These are phyloP conservation scores for Talaromyces rugulosus DNA, from an alignment of 2,329 filamentous ascomycete genomes.

Conservation along the genomic window DNA sequence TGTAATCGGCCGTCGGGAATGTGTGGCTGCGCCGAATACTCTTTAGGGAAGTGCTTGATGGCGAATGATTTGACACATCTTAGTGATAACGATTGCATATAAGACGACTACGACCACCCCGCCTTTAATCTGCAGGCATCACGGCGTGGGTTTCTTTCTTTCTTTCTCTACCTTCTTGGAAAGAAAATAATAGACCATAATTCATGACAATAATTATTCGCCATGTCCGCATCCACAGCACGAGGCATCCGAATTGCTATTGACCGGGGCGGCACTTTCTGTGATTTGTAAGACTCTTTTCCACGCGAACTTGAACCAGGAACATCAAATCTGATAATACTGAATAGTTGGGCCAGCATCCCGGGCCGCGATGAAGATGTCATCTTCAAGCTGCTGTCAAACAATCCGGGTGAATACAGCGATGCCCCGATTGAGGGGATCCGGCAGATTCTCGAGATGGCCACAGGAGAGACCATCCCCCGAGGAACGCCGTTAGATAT, in stretches of 20 bases:
- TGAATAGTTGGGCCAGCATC: conserved; percentile 16
- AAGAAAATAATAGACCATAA: background rate
- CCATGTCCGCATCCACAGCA: conserved; percentile 1
- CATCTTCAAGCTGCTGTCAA: conserved; percentile 25
- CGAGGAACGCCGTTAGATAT: conserved; percentile 16
- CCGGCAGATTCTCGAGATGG: conserved; percentile 58
- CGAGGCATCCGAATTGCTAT: conserved; percentile 13
- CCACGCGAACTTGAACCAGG: background rate
- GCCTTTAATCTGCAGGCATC: background rate
- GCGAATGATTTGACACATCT: background rate
- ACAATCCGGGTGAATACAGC: conserved; percentile 22
- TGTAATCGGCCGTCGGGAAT: background rate
- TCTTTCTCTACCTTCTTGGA: background rate
- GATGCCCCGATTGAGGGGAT: conserved; percentile 71
- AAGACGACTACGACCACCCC: background rate
- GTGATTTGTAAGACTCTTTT: conserved; percentile 14
- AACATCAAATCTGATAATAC: background rate
- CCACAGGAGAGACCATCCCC: conserved; percentile 14
- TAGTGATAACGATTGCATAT: background rate
- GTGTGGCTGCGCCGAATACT: background rate
- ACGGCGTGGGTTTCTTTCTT: background rate
- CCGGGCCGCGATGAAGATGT: conserved; percentile 20
- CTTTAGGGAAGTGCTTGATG: background rate
- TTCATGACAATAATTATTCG: background rate
- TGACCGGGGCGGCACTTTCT: conserved; percentile 22